Evolutionary conservation across 1,139 yeast species (phyloP).

Genomic region (Diutina scorzettiae): DNA sequence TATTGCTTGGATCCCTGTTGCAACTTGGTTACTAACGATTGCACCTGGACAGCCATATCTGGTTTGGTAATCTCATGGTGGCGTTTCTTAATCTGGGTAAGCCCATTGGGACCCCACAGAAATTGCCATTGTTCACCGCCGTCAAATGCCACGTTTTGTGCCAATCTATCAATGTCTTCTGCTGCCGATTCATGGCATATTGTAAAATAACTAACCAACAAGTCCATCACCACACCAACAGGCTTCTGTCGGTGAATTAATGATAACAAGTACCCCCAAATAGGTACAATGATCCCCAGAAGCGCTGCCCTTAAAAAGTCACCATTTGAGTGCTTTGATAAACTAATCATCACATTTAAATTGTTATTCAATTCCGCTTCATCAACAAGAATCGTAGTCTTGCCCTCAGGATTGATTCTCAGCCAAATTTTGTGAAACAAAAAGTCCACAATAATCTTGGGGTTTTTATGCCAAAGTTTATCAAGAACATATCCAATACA

Average conservation of each 20-base stretch:
- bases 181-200: conserved; percentile 17
- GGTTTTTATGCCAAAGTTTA: conserved; percentile 40
- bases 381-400: conserved; percentile 18
- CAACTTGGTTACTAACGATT: conserved; percentile 29
- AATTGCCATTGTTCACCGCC: conserved; percentile 41
- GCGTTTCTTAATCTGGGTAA: conserved; percentile 36
- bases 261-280: conserved; percentile 58
- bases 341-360: conserved; percentile 52
- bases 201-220: conserved; percentile 37
- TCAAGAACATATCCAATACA: conserved; percentile 47
- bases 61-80: not conserved
- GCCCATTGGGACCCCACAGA: conserved; percentile 38
- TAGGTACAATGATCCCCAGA: conserved; percentile 28
- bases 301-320: conserved; percentile 33
- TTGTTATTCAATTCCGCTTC: conserved; percentile 47
- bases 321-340: conserved; percentile 38
- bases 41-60: conserved; percentile 10
- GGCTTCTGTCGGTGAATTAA: conserved; percentile 27
- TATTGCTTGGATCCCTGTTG: conserved; percentile 41
- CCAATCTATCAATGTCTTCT: conserved; percentile 13
- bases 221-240: conserved; percentile 31
- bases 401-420: conserved; percentile 24
- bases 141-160: conserved; percentile 31
- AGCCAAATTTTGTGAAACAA: conserved; percentile 38
- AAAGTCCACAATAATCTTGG: conserved; percentile 45